Evolutionary conservation across 495 filamentous ascomycete genomes (phyloP).

Genomic region (Trypethelium eluteriae): DNA sequence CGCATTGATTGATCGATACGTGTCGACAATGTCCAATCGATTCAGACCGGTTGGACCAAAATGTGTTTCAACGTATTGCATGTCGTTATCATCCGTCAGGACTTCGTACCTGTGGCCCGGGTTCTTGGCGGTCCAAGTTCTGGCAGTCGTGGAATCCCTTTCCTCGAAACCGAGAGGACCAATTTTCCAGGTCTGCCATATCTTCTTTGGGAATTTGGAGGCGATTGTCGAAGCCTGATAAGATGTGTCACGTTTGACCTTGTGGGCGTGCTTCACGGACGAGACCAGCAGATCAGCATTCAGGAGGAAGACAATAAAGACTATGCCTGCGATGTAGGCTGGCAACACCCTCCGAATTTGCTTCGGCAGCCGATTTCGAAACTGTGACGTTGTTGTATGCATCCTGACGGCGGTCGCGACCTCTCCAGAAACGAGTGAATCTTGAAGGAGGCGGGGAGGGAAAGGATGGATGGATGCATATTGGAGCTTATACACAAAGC

Average conservation of each 20-base stretch:
- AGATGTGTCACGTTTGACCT: conserved; percentile 10
- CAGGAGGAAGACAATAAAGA: conserved; percentile 3
- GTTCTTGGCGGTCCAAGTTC: conserved; percentile 52
- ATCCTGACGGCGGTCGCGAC: conserved; percentile 1
- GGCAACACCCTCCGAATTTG: conserved; percentile 13
- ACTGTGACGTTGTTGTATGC: conserved; percentile 10
- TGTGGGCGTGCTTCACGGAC: conserved; percentile 13
- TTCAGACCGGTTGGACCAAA: conserved; percentile 52
- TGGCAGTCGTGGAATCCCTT: conserved; percentile 45
- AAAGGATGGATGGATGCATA: conserved; percentile 2
- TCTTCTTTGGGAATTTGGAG: conserved; percentile 36
- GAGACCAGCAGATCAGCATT: conserved; percentile 12
- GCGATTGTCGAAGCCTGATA: neutral
- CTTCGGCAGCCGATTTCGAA: conserved; percentile 8
- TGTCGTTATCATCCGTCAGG: conserved; percentile 53
- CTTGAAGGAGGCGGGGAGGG: neutral
- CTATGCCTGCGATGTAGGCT: conserved; percentile 7
- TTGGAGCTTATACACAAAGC: conserved; percentile 10
- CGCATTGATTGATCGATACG: conserved; percentile 49
- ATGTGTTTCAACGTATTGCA: conserved; percentile 52
- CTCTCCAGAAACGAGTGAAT: conserved; percentile 3
- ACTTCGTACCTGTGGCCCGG: conserved; percentile 56
- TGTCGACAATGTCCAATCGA: conserved; percentile 52
- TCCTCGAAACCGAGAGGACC: conserved; percentile 51
- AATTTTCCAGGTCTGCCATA: conserved; percentile 65